phyloP scores from a whole-genome alignment of 306 rosid species.

The Cucurbita maxima region DNA sequence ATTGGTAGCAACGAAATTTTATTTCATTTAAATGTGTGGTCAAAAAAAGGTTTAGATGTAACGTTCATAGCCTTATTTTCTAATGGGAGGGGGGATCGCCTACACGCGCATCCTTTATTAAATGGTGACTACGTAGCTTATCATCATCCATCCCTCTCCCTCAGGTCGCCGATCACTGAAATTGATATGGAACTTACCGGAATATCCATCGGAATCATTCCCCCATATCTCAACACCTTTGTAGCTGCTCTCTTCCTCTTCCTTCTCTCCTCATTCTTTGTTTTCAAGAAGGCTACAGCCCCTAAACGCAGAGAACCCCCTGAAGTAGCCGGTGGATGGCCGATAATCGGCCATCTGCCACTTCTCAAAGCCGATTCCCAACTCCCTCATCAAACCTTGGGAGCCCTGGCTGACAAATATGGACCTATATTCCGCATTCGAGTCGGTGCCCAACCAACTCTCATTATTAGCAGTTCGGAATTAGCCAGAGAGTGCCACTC shows the following conservation, averaged over 20 bases:
- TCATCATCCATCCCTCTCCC: background rate
- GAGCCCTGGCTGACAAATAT: conserved; percentile 27
- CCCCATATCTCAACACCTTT: background rate
- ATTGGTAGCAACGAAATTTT: background rate
- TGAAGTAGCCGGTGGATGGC: conserved; percentile 46
- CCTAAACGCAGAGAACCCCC: conserved; percentile 9
- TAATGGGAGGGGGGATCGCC: background rate
- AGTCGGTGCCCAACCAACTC: conserved; percentile 13
- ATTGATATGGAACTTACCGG: background rate
- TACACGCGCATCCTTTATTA: too few species aligned
- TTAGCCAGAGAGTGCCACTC: conserved; percentile 31
- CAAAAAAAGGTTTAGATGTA: too few species aligned
- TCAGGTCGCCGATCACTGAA: background rate
- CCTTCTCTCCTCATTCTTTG: background rate
- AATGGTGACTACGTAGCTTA: background rate
- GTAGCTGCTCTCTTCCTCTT: background rate
- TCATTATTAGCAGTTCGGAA: conserved; percentile 24
- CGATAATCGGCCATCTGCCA: conserved; percentile 46
- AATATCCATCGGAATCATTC: background rate
- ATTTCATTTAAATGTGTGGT: too few species aligned
- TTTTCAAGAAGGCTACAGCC: background rate
- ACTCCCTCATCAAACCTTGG: conserved; percentile 28
- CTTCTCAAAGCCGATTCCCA: conserved; percentile 10
- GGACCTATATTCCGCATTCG: conserved; percentile 23
- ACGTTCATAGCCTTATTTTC: background rate